phyloP scores from a whole-genome alignment of 2,329 filamentous ascomycete species.

The Aschersonia sp. region DNA sequence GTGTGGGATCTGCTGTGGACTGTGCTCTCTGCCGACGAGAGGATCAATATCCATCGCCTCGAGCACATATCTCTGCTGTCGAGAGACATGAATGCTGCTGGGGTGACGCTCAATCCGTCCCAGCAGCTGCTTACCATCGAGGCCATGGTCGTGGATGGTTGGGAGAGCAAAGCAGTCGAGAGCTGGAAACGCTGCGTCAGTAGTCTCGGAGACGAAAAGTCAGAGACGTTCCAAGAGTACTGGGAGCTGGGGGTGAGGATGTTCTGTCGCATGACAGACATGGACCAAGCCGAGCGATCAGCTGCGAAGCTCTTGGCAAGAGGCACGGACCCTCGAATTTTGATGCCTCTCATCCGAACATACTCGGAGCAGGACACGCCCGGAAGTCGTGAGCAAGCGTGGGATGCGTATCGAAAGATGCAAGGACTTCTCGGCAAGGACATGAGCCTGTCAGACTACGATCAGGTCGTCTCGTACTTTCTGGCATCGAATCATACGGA shows the following conservation, averaged over 20 bases:
- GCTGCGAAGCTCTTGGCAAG: constrained; percentile 38
- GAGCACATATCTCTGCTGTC: constrained; percentile 46
- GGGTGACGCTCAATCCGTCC: constrained; percentile 34
- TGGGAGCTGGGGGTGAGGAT: constrained; percentile 55
- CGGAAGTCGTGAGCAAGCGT: constrained; percentile 41
- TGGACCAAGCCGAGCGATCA: constrained; percentile 43
- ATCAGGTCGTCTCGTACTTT: constrained; percentile 57
- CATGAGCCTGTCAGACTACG: constrained; percentile 63
- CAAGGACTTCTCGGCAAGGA: constrained; percentile 41
- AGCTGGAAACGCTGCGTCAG: constrained; percentile 46
- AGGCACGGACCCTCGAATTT: constrained; percentile 35
- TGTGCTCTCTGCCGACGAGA: constrained; percentile 37
- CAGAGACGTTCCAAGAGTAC: constrained; percentile 35
- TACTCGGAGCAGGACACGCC: constrained; percentile 38
- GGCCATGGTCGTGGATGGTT: constrained; percentile 49
- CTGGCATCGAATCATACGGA: constrained; percentile 50
- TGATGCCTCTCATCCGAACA: constrained; percentile 56
- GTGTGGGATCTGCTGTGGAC: constrained; percentile 56
- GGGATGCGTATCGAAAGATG: constrained; percentile 51
- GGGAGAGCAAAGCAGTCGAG: constrained; percentile 42
- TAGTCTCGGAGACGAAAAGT: constrained; percentile 30
- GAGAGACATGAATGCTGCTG: constrained; percentile 50
- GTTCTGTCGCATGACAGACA: constrained; percentile 40
- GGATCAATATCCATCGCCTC: constrained; percentile 38
- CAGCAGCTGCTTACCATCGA: constrained; percentile 57